Percentiles rank a stretch among this genome's conserved stretches.
Evolutionary conservation across 306 rosid genomes (phyloP).

Genomic region (Arachis stenosperma): DNA sequence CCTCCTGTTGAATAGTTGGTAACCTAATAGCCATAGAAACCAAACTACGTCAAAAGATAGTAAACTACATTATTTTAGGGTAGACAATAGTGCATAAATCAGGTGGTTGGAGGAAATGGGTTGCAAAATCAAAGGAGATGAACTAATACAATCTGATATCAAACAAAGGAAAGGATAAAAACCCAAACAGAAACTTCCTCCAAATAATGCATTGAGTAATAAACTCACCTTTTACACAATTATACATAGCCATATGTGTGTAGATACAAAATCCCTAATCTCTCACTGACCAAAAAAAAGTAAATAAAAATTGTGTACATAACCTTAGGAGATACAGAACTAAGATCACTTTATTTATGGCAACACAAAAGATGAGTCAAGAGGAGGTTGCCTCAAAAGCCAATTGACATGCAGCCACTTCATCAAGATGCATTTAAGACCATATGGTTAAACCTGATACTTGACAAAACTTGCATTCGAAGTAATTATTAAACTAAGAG

Average conservation of each 20-base stretch:
- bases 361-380: constrained; percentile 11
- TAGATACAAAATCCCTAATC: not conserved
- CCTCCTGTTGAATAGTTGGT: constrained; percentile 95
- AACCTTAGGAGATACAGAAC: constrained; percentile 21
- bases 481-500: constrained; percentile 24
- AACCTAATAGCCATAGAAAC: constrained; percentile 62
- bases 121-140: constrained; percentile 4
- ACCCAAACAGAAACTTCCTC: not conserved
- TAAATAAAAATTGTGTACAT: not conserved
- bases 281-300: no score
- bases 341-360: constrained; percentile 22
- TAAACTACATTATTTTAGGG: constrained; percentile 10
- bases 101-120: not conserved
- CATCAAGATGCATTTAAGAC: constrained; percentile 22
- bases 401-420: constrained; percentile 19
- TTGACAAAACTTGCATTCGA: constrained; percentile 12
- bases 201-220: not conserved
- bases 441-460: constrained; percentile 24
- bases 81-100: constrained; percentile 5
- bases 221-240: not conserved
- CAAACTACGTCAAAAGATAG: constrained; percentile 20
- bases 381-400: constrained; percentile 1
- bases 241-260: not conserved
- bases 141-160: constrained; percentile 8
- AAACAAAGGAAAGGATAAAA: constrained; percentile 14